A percentile compares a stretch with the other conserved stretches of the same genome.
Evolutionary conservation across 331 rosid genomes (phyloP).

Genomic region (Ulmus americana): DNA sequence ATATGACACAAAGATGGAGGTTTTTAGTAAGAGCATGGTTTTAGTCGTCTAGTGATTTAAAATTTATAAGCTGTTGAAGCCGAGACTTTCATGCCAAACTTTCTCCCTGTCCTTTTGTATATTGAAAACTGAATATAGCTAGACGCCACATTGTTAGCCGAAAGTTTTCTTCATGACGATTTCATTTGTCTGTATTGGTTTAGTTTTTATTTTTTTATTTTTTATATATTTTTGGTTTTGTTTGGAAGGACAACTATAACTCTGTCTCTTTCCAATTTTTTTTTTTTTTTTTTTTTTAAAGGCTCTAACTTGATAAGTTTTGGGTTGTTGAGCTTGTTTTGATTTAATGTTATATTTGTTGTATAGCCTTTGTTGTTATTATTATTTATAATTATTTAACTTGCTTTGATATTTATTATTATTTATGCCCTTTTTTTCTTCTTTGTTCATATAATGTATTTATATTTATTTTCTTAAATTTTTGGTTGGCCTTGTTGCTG

Average conservation of each 20-base stretch:
- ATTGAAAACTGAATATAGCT: slow-evolving; percentile 26
- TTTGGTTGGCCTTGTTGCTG: slow-evolving; percentile 10
- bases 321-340: not conserved
- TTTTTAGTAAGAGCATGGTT: slow-evolving; percentile 21
- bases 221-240: not conserved
- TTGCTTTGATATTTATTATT: not conserved
- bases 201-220: not conserved
- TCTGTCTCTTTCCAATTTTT: no score
- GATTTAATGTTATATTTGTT: not conserved
- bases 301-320: no score
- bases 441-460: not conserved
- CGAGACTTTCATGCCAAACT: slow-evolving; percentile 26
- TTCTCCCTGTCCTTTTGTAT: slow-evolving; percentile 42
- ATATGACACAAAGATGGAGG: slow-evolving; percentile 47
- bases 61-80: slow-evolving; percentile 36
- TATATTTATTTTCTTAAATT: not conserved
- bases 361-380: not conserved
- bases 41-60: slow-evolving; percentile 22
- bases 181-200: slow-evolving; percentile 1
- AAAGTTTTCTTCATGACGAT: slow-evolving; percentile 16
- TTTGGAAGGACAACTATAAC: not conserved
- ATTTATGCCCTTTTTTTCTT: not conserved
- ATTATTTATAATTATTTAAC: not conserved
- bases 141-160: slow-evolving; percentile 34
- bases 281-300: no score